These are phyloP conservation scores for Coelastrella sp. DNA, from an alignment of 139 green algal species.

Conservation along the genomic window DNA sequence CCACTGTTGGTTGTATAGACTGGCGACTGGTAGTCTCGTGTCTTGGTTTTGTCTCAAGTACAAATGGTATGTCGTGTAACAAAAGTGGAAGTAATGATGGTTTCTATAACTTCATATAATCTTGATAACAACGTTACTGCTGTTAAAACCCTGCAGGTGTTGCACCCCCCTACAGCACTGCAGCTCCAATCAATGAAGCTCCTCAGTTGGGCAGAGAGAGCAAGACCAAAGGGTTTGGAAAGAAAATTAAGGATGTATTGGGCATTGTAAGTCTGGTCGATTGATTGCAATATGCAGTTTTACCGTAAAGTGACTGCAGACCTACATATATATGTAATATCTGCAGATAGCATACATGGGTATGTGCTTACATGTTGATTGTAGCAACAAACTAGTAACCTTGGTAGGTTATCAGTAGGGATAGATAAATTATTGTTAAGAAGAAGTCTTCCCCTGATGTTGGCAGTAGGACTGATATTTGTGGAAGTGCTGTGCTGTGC, in stretches of 20 bases:
- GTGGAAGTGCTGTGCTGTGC: no score
- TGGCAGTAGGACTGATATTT: no score
- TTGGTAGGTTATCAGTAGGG: no score
- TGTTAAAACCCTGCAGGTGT: neutral
- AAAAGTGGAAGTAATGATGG: neutral
- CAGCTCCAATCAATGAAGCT: neutral
- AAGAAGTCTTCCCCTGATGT: no score
- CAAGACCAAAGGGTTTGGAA: neutral
- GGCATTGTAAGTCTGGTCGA: conserved; percentile 1
- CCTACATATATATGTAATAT: neutral
- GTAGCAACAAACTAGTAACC: no score
- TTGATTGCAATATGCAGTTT: no score
- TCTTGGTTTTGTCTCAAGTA: neutral
- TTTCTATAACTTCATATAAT: neutral
- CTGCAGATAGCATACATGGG: no score
- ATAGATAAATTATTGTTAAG: no score
- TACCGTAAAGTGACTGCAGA: neutral
- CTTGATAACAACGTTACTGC: neutral
- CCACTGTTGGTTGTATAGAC: no score
- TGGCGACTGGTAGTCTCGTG: no score
- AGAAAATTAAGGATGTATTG: neutral
- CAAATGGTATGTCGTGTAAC: neutral
- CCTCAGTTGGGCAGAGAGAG: neutral
- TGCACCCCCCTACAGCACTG: neutral
- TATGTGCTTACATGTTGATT: no score